Conservation (phyloP, 2,329 filamentous ascomycete genomes). For the Colletotrichum paranaense region DNA sequence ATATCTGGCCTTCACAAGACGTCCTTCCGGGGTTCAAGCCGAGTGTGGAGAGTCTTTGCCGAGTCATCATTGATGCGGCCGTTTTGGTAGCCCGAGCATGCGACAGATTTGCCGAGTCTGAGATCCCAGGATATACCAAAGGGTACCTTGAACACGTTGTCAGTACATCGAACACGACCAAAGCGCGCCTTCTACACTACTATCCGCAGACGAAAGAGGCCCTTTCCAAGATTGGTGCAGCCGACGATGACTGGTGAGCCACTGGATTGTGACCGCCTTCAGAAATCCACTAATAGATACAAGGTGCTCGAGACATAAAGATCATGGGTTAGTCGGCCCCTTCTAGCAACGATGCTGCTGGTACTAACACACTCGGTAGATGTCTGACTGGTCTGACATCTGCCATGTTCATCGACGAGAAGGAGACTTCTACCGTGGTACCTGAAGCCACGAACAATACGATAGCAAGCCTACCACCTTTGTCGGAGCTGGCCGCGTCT, state of each 20-base stretch:
- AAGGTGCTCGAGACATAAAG: not conserved
- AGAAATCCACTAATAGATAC: not conserved
- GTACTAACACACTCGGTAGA: slow-evolving; percentile 61
- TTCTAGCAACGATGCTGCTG: not conserved
- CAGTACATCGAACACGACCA: slow-evolving; percentile 85
- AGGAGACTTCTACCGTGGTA: slow-evolving; percentile 49
- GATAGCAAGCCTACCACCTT: slow-evolving; percentile 54
- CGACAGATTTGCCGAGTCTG: slow-evolving; percentile 83
- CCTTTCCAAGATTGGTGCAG: slow-evolving; percentile 43
- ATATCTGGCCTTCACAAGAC: slow-evolving; percentile 82
- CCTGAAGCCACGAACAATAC: slow-evolving; percentile 41
- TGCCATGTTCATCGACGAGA: slow-evolving; percentile 95
- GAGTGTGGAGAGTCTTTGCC: slow-evolving; percentile 80
- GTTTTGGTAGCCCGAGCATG: slow-evolving; percentile 91
- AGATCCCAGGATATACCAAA: slow-evolving; percentile 79
- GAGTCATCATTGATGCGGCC: slow-evolving; percentile 88
- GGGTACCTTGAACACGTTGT: slow-evolving; percentile 92
- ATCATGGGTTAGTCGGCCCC: not conserved
- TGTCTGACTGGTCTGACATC: slow-evolving; percentile 94
- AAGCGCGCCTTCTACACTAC: slow-evolving; percentile 93
- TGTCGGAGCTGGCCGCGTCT: slow-evolving; percentile 78
- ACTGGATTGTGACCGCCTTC: not conserved
- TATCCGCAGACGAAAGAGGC: slow-evolving; percentile 69
- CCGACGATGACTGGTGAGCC: slow-evolving; percentile 93
- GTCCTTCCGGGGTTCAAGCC: slow-evolving; percentile 80